Evolutionary conservation across 2,329 filamentous ascomycete genomes (phyloP).

Genomic region (Penicillium concentricum): DNA sequence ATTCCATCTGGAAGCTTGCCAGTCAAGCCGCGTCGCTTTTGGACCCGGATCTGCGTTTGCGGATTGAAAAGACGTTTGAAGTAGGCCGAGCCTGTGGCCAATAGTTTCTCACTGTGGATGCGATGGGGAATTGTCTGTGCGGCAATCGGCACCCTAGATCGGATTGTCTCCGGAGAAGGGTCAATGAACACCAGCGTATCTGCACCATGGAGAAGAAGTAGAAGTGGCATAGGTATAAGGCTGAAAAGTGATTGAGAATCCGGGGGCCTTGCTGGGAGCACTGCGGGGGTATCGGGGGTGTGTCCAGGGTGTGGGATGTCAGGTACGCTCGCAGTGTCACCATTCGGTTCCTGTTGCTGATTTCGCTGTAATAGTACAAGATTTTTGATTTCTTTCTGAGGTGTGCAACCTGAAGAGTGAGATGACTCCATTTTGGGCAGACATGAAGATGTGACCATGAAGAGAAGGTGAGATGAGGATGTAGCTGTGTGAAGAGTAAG

Average conservation of each 20-base stretch:
- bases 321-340: background rate
- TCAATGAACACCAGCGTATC: constrained; percentile 43
- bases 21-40: constrained; percentile 31
- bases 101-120: constrained; percentile 34
- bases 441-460: background rate
- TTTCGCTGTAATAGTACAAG: background rate
- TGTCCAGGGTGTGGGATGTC: background rate
- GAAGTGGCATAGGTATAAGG: constrained; percentile 9
- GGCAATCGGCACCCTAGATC: constrained; percentile 13
- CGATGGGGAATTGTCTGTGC: constrained; percentile 30
- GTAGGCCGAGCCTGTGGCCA: constrained; percentile 30
- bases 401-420: background rate
- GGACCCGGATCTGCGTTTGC: constrained; percentile 26
- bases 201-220: constrained; percentile 26
- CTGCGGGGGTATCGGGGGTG: no score
- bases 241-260: background rate
- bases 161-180: constrained; percentile 21
- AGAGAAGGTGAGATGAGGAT: background rate
- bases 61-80: constrained; percentile 33
- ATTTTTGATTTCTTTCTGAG: background rate
- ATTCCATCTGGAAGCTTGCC: constrained; percentile 43
- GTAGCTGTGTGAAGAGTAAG: background rate
- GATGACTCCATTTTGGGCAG: background rate
- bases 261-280: background rate
- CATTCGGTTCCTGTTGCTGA: background rate